Percentiles rank a stretch among this genome's conserved stretches.
Evolutionary conservation across 495 filamentous ascomycete genomes (phyloP).

Genomic region (Aspergillus avenaceus): DNA sequence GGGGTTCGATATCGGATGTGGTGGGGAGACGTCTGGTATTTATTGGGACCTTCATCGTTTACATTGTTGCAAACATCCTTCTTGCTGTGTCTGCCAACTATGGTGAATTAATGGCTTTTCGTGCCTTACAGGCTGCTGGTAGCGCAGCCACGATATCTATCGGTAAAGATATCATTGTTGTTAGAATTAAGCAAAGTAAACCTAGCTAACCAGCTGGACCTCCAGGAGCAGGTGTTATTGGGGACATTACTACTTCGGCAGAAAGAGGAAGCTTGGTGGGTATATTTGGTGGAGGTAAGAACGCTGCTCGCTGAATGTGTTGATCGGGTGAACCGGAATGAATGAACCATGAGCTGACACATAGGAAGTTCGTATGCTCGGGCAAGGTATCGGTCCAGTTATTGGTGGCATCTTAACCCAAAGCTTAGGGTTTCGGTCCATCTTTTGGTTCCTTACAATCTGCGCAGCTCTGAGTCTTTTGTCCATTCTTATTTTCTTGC

Average conservation of each 20-base stretch:
- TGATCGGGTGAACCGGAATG: too few species aligned
- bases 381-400: slow-evolving; percentile 57
- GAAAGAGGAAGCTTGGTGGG: slow-evolving; percentile 38
- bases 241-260: slow-evolving; percentile 34
- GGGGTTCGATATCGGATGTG: slow-evolving; percentile 41
- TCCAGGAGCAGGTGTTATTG: slow-evolving; percentile 35
- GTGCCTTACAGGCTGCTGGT: slow-evolving; percentile 61
- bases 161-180: slow-evolving; percentile 13
- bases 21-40: slow-evolving; percentile 38
- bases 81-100: slow-evolving; percentile 61
- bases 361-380: slow-evolving; percentile 36
- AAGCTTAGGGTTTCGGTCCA: slow-evolving; percentile 62
- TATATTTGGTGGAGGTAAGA: slow-evolving; percentile 35
- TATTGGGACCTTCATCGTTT: slow-evolving; percentile 36
- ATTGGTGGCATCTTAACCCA: slow-evolving; percentile 63
- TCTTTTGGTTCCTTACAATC: slow-evolving; percentile 72
- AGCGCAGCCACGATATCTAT: slow-evolving; percentile 50
- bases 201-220: background rate
- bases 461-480: slow-evolving; percentile 43
- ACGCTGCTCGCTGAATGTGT: too few species aligned
- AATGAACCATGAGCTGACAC: background rate
- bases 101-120: slow-evolving; percentile 56
- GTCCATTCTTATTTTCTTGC: slow-evolving; percentile 55
- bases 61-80: slow-evolving; percentile 53
- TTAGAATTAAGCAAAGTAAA: background rate